Conservation (phyloP, 805 yeast genomes). For the Candida anglica region DNA sequence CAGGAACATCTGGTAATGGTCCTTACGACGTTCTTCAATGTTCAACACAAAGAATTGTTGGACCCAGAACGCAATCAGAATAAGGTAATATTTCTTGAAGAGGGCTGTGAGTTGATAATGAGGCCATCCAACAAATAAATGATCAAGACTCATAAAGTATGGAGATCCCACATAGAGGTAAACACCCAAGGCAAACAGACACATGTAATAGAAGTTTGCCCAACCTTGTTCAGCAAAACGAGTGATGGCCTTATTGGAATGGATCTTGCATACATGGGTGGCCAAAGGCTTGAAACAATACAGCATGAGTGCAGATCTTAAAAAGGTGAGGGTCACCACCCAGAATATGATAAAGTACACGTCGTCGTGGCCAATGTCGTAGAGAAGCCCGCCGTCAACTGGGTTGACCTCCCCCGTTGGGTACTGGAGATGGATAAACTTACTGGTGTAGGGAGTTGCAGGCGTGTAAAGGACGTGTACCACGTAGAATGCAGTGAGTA, state of each 20-base stretch:
- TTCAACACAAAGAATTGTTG: constrained; percentile 76
- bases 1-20: constrained; percentile 78
- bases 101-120: constrained; percentile 50
- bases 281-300: constrained; percentile 59
- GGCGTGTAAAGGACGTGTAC: constrained; percentile 19
- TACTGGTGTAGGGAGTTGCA: constrained; percentile 22
- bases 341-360: constrained; percentile 49
- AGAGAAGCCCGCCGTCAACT: constrained; percentile 24
- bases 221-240: constrained; percentile 89
- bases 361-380: constrained; percentile 58
- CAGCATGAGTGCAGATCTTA: constrained; percentile 60
- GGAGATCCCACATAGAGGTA: constrained; percentile 53
- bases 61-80: constrained; percentile 74
- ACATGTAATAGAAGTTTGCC: constrained; percentile 58
- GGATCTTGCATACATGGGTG: constrained; percentile 33
- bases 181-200: constrained; percentile 54
- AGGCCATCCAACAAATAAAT: constrained; percentile 71
- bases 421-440: constrained; percentile 34
- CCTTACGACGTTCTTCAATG: constrained; percentile 77
- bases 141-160: constrained; percentile 50
- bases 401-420: constrained; percentile 11
- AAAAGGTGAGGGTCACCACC: constrained; percentile 52
- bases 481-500: constrained; percentile 23
- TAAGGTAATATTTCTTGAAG: constrained; percentile 67
- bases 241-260: constrained; percentile 46